These are phyloP conservation scores for Halteria grandinella DNA, from an alignment of 73 alveolate species.

Conservation along the genomic window DNA sequence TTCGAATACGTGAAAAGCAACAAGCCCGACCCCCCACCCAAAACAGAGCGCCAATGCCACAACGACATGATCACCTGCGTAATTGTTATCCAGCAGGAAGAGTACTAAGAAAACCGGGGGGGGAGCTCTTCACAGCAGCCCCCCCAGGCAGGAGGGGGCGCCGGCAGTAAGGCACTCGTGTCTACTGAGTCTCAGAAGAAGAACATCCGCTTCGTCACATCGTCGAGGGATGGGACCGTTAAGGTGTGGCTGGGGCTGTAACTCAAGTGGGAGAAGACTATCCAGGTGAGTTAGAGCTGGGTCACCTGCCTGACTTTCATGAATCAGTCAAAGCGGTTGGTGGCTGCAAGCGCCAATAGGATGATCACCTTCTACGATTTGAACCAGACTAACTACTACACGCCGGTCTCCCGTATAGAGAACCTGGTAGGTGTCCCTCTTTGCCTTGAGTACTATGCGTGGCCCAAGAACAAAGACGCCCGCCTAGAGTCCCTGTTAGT, in stretches of 20 bases:
- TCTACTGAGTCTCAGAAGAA: constrained; percentile 40
- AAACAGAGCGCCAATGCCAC: constrained; percentile 58
- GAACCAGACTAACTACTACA: constrained; percentile 55
- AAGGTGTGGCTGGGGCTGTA: constrained; percentile 70
- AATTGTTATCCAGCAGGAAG: constrained; percentile 54
- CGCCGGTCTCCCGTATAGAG: constrained; percentile 70
- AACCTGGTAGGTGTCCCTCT: constrained; percentile 75
- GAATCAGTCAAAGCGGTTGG: constrained; percentile 66
- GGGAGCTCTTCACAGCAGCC: constrained; percentile 32
- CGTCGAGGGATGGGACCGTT: constrained; percentile 74
- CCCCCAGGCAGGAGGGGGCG: no score
- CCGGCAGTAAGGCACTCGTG: constrained; percentile 27
- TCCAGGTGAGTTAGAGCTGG: constrained; percentile 66
- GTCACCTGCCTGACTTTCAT: constrained; percentile 70
- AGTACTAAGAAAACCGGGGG: constrained; percentile 15
- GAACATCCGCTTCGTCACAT: constrained; percentile 52
- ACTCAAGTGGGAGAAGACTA: constrained; percentile 56
- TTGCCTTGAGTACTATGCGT: constrained; percentile 61
- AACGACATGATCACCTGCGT: constrained; percentile 74
- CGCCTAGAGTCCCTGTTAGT: constrained; percentile 60
- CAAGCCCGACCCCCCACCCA: constrained; percentile 79
- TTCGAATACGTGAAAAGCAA: constrained; percentile 72
- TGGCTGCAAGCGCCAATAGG: constrained; percentile 77
- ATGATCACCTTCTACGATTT: constrained; percentile 69
- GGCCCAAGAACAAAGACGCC: constrained; percentile 57